These are phyloP conservation scores for Saccharomyces pastorianus DNA, from an alignment of 1,139 yeast species.

Conservation along the genomic window DNA sequence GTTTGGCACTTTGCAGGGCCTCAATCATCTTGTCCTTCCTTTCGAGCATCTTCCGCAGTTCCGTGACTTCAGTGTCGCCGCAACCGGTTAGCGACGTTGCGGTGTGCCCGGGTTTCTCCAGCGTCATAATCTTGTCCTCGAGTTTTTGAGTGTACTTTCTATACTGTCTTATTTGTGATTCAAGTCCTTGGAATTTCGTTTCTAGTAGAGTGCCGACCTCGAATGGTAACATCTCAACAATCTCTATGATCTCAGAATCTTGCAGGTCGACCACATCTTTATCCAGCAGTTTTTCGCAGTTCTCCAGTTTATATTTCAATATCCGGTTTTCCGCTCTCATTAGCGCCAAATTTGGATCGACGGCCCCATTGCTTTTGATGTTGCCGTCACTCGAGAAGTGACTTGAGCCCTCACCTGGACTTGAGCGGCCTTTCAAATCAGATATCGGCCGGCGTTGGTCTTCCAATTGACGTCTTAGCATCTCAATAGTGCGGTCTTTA, in stretches of 20 bases:
- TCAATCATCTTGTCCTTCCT: slow-evolving; percentile 73
- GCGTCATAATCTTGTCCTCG: slow-evolving; percentile 13
- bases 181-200: slow-evolving; percentile 22
- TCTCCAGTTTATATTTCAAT: slow-evolving; percentile 32
- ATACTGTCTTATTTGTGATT: slow-evolving; percentile 22
- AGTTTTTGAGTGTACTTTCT: slow-evolving; percentile 16
- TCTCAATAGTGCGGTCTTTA: slow-evolving; percentile 41
- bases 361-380: slow-evolving; percentile 3
- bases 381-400: neutral
- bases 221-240: slow-evolving; percentile 23
- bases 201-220: slow-evolving; percentile 25
- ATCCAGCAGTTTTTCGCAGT: slow-evolving; percentile 27
- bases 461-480: slow-evolving; percentile 35
- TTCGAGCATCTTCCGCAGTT: slow-evolving; percentile 51
- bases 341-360: slow-evolving; percentile 8
- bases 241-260: slow-evolving; percentile 23
- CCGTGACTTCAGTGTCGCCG: slow-evolving; percentile 39
- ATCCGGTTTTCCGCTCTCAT: slow-evolving; percentile 20
- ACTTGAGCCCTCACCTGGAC: neutral
- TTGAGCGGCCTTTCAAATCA: slow-evolving; percentile 12
- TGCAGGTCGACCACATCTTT: slow-evolving; percentile 19
- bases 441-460: slow-evolving; percentile 34
- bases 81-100: neutral
- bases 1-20: slow-evolving; percentile 56
- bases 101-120: slow-evolving; percentile 3